These are phyloP conservation scores for Phytophthora colocasiae DNA, from an alignment of 352 stramenopile species.

Conservation along the genomic window DNA sequence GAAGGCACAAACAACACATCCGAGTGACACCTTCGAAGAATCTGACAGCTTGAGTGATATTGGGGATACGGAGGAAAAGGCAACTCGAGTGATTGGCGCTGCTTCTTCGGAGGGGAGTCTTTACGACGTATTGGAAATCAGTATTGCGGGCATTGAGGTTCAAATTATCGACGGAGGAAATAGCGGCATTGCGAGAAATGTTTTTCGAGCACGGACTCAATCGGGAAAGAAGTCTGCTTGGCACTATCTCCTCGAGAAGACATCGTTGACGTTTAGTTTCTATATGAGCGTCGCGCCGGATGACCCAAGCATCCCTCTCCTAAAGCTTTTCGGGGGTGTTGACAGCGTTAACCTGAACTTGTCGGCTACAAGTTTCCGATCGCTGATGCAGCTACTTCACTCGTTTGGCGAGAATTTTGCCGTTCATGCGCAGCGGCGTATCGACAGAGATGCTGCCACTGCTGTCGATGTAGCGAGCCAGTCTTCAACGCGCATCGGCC, in stretches of 20 bases:
- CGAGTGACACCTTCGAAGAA: conserved; percentile 23
- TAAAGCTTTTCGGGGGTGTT: conserved; percentile 80
- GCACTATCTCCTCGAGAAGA: conserved; percentile 80
- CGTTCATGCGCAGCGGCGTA: conserved; percentile 42
- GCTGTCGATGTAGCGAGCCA: conserved; percentile 11
- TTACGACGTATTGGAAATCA: conserved; percentile 85
- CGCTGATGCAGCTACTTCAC: conserved; percentile 62
- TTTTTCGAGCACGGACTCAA: conserved; percentile 29
- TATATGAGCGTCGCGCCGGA: conserved; percentile 81
- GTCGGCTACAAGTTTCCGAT: conserved; percentile 65
- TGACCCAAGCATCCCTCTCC: conserved; percentile 77
- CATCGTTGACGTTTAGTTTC: conserved; percentile 72
- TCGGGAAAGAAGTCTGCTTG: conserved; percentile 39
- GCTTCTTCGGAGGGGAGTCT: conserved; percentile 49
- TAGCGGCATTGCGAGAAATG: conserved; percentile 11
- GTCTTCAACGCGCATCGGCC: conserved; percentile 11
- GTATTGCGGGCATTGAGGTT: conserved; percentile 81
- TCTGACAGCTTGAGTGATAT: conserved; percentile 14
- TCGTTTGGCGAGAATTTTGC: conserved; percentile 81
- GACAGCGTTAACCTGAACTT: conserved; percentile 78
- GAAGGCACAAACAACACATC: conserved; percentile 65
- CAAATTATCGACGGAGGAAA: conserved; percentile 53
- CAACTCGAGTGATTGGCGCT: conserved; percentile 22
- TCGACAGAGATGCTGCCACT: conserved; percentile 33
- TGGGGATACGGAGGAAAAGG: conserved; percentile 8